A percentile compares a stretch with the other conserved stretches of the same genome.
Conservation (phyloP, 2,329 filamentous ascomycete genomes). For the Lachnellula subtilissima region DNA sequence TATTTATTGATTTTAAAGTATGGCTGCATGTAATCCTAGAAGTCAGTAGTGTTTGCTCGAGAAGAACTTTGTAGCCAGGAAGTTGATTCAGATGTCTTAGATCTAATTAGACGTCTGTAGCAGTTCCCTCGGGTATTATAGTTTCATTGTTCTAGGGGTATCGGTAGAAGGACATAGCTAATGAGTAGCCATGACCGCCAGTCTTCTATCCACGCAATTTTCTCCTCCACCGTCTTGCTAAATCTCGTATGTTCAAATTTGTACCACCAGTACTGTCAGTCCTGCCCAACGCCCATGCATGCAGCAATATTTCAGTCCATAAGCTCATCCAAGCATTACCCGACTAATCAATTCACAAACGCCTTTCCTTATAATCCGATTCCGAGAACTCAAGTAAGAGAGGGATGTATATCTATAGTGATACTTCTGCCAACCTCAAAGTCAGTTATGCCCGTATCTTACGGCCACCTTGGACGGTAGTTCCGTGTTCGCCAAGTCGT, state of each 20-base stretch:
- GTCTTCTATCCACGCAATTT: not conserved
- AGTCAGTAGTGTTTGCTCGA: too few relatives aligned
- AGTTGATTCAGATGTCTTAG: not conserved
- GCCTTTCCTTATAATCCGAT: not conserved
- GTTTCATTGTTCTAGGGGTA: not conserved
- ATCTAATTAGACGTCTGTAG: too few relatives aligned
- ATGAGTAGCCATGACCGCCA: not conserved
- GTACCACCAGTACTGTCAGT: not conserved
- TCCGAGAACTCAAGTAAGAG: not conserved
- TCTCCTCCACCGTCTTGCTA: not conserved
- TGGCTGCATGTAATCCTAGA: too few relatives aligned
- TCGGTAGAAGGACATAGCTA: not conserved
- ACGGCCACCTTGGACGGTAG: slow-evolving; percentile 29
- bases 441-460: slow-evolving; percentile 27
- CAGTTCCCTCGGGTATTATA: not conserved
- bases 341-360: not conserved
- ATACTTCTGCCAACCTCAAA: not conserved
- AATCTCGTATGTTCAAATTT: not conserved
- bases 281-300: not conserved
- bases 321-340: not conserved
- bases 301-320: not conserved
- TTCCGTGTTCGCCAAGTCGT: slow-evolving; percentile 41
- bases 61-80: not conserved
- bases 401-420: not conserved
- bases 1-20: too few relatives aligned